Conservation (phyloP, 2,329 filamentous ascomycete genomes). For the Penicillium sp. region DNA sequence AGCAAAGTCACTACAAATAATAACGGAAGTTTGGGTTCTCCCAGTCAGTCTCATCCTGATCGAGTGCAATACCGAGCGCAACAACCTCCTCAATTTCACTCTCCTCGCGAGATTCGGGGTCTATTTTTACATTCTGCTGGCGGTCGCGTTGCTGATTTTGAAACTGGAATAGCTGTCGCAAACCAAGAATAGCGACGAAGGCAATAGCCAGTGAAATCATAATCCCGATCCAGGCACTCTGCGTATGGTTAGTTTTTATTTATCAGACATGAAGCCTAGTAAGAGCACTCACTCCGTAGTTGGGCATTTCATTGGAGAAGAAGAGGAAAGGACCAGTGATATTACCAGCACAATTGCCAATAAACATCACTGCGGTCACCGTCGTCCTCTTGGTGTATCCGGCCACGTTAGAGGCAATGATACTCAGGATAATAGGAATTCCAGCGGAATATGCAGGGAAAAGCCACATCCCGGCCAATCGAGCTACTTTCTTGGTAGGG, state of each 20-base stretch:
- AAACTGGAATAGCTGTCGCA: background rate
- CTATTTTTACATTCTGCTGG: background rate
- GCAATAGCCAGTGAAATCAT: background rate
- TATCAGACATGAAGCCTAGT: background rate
- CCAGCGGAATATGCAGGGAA: conserved; percentile 34
- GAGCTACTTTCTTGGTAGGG: background rate
- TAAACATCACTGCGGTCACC: conserved; percentile 43
- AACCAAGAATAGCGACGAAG: background rate
- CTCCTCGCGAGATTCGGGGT: background rate
- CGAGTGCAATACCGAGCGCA: background rate
- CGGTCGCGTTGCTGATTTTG: background rate
- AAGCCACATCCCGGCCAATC: conserved; percentile 15
- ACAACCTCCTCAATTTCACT: background rate
- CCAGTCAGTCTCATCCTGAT: background rate
- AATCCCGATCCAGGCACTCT: background rate
- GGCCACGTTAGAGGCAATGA: conserved; percentile 45
- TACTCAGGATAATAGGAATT: conserved; percentile 35
- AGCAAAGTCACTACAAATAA: background rate
- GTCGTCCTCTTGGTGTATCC: conserved; percentile 51
- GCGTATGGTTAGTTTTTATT: background rate
- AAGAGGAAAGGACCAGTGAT: conserved; percentile 45
- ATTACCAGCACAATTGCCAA: conserved; percentile 42
- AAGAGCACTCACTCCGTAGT: background rate
- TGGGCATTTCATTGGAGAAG: conserved; percentile 20
- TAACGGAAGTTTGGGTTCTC: background rate